Evolutionary conservation across 2,329 filamentous ascomycete genomes (phyloP).

Genomic region (Clonostachys rosea): DNA sequence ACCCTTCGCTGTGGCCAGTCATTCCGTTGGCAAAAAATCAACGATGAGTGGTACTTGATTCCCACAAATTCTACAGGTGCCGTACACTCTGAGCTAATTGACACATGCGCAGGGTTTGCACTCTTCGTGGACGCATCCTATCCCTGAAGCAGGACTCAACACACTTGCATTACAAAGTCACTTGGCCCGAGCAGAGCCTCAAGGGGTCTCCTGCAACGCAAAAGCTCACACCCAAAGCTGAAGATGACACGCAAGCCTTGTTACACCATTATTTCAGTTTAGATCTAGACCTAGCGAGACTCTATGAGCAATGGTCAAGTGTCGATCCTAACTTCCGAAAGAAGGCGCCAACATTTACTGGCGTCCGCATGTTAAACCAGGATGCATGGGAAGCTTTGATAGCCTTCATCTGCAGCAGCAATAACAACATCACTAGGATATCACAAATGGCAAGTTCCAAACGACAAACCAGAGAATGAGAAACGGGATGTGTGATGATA

Average conservation of each 20-base stretch:
- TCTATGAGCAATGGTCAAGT: constrained; percentile 85
- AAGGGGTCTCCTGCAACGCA: constrained; percentile 5
- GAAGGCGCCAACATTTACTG: constrained; percentile 81
- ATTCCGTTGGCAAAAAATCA: constrained; percentile 87
- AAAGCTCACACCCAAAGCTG: constrained; percentile 34
- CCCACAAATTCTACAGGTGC: too few relatives aligned
- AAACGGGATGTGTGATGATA: background rate
- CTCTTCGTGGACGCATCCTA: constrained; percentile 79
- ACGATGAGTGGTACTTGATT: constrained; percentile 68
- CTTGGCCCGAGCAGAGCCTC: constrained; percentile 39
- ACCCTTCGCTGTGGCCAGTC: constrained; percentile 93
- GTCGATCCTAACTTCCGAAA: constrained; percentile 85
- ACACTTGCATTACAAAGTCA: constrained; percentile 75
- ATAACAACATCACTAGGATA: constrained; percentile 95
- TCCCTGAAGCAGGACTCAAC: constrained; percentile 78
- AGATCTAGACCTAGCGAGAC: constrained; percentile 63
- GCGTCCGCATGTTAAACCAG: constrained; percentile 88
- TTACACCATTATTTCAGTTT: constrained; percentile 86
- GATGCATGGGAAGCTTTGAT: constrained; percentile 94
- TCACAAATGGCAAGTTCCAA: constrained; percentile 76
- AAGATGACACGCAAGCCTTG: constrained; percentile 69
- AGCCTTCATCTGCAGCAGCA: constrained; percentile 96
- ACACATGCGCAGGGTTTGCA: constrained; percentile 58
- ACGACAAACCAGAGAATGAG: background rate
- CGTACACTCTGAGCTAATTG: constrained; percentile 4